Percentiles rank a stretch among this genome's conserved stretches.
phyloP scores from a whole-genome alignment of 352 stramenopile genomes.

The Peronospora belbahrii region DNA sequence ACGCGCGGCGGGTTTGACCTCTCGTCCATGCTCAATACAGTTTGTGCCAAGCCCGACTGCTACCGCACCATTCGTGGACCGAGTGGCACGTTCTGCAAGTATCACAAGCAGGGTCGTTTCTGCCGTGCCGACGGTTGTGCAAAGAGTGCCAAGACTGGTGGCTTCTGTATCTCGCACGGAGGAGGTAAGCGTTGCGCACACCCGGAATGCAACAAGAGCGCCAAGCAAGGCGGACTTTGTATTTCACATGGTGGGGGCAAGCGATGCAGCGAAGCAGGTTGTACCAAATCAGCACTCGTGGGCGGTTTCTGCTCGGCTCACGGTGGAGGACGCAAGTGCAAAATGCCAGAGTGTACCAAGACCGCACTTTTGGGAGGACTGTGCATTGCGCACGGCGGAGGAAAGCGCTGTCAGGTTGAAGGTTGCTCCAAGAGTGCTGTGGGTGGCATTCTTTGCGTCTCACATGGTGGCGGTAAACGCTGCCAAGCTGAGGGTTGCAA shows the following conservation, averaged over 20 bases:
- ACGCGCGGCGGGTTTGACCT: constrained; percentile 39
- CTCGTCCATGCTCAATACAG: constrained; percentile 66
- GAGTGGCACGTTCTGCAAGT: constrained; percentile 71
- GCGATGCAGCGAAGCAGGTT: constrained; percentile 60
- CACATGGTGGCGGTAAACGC: constrained; percentile 62
- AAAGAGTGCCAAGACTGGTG: constrained; percentile 77
- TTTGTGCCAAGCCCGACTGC: constrained; percentile 72
- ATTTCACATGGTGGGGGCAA: constrained; percentile 81
- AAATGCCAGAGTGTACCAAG: constrained; percentile 63
- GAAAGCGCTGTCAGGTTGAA: constrained; percentile 69
- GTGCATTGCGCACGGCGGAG: constrained; percentile 76
- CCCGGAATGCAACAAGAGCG: constrained; percentile 74
- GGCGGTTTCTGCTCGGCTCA: constrained; percentile 80
- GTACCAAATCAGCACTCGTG: constrained; percentile 75
- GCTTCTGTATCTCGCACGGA: constrained; percentile 67
- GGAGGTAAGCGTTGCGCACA: constrained; percentile 63
- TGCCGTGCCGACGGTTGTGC: constrained; percentile 55
- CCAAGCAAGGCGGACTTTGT: constrained; percentile 75
- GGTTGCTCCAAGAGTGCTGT: constrained; percentile 62
- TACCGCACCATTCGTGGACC: constrained; percentile 67
- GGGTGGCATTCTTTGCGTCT: constrained; percentile 56
- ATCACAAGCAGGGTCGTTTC: constrained; percentile 79
- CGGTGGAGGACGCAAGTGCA: constrained; percentile 71
- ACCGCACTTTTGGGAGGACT: constrained; percentile 65
- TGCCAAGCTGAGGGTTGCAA: constrained; percentile 72